Conservation (phyloP, 129 eudicot genomes). For the Kitagawia praeruptora region DNA sequence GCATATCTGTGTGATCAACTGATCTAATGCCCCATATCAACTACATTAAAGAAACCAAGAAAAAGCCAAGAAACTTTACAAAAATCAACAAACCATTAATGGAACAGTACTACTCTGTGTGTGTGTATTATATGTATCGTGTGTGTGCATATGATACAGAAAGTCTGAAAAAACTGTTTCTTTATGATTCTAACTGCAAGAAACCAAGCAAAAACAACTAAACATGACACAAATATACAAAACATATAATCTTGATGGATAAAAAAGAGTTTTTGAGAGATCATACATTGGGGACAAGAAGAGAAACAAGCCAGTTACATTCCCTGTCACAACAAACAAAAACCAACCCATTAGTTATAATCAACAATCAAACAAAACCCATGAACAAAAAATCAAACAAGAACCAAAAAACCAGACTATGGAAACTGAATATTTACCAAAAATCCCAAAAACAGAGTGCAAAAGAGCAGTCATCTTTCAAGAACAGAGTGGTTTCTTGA, state of each 20-base stretch:
- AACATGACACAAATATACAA: not conserved
- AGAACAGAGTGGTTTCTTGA: slow-evolving; percentile 10
- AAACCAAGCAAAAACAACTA: not conserved
- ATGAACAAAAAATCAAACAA: not conserved
- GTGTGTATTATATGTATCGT: not conserved
- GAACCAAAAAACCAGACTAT: not conserved
- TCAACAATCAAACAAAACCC: not conserved
- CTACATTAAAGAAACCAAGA: not conserved
- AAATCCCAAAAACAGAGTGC: slow-evolving; percentile 52
- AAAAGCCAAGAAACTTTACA: not conserved
- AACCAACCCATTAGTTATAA: not conserved
- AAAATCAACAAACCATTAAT: not conserved
- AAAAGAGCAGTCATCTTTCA: slow-evolving; percentile 14
- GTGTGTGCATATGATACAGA: not conserved
- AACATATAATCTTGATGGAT: not conserved
- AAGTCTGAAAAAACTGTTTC: not conserved
- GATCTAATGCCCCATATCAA: not conserved
- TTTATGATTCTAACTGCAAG: not conserved
- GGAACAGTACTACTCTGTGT: not conserved
- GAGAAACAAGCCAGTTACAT: slow-evolving; percentile 70
- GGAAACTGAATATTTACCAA: slow-evolving; percentile 32
- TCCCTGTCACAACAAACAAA: slow-evolving; percentile 34
- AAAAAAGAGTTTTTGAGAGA: not conserved
- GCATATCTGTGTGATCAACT: not conserved
- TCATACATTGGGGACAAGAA: slow-evolving; percentile 83